Evolutionary conservation across 306 rosid genomes (phyloP).

Genomic region (Cicer judaicum): DNA sequence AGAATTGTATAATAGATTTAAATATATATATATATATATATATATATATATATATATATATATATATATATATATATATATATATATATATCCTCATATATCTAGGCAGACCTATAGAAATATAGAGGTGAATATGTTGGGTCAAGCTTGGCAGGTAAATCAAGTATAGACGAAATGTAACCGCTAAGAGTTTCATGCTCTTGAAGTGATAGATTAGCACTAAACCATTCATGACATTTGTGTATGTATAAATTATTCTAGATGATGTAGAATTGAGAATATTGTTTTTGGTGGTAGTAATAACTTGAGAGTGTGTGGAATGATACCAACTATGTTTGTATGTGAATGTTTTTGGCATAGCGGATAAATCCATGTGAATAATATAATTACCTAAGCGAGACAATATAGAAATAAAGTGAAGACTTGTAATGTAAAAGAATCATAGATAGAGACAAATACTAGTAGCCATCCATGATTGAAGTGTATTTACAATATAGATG

Average conservation of each 20-base stretch:
- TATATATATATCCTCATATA: no score
- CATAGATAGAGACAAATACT: background rate
- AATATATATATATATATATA: no score
- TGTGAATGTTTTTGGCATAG: conserved; percentile 74
- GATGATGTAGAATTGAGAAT: conserved; percentile 19
- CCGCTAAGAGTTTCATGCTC: conserved; percentile 69
- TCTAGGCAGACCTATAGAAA: no score
- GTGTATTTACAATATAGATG: background rate
- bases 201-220: conserved; percentile 61
- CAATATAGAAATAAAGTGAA: conserved; percentile 8
- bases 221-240: conserved; percentile 69
- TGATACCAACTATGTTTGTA: conserved; percentile 68
- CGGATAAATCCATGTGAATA: conserved; percentile 74
- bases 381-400: conserved; percentile 60
- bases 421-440: conserved; percentile 13
- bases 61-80: no score
- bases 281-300: background rate
- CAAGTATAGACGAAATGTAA: conserved; percentile 55
- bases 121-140: conserved; percentile 49
- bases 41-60: no score
- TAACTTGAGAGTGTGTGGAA: conserved; percentile 48
- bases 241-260: conserved; percentile 62
- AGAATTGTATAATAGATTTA: no score
- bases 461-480: conserved; percentile 37
- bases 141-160: conserved; percentile 50